Conservation (phyloP, 768 basidiomycete genomes). For the Russula olivacea region DNA sequence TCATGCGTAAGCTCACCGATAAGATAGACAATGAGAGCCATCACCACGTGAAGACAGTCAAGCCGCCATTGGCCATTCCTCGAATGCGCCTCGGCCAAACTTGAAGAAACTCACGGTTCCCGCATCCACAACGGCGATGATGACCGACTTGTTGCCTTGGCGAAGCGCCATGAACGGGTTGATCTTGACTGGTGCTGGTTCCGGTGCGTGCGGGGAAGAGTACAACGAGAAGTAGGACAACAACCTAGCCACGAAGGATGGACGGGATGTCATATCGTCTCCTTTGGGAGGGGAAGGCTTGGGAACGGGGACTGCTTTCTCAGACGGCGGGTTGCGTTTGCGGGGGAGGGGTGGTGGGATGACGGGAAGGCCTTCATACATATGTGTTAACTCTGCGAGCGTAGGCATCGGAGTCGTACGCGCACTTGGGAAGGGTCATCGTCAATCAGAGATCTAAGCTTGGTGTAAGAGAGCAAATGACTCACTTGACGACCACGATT, state of each 20-base stretch:
- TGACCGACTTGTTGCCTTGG: conserved; percentile 72
- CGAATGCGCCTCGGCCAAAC: conserved; percentile 81
- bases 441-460: not conserved
- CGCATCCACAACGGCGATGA: conserved; percentile 84
- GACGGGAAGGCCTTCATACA: conserved; percentile 66
- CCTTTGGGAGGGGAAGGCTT: not conserved
- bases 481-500: conserved; percentile 81
- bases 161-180: conserved; percentile 81
- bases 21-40: not conserved
- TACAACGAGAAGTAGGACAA: not conserved
- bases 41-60: conserved; percentile 3
- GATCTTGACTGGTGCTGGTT: conserved; percentile 35
- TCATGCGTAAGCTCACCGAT: not conserved
- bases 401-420: conserved; percentile 78
- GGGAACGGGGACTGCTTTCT: not conserved
- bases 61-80: conserved; percentile 70
- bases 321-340: conserved; percentile 27
- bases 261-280: not conserved
- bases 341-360: conserved; percentile 58
- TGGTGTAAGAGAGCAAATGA: conserved; percentile 13
- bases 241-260: conserved; percentile 3
- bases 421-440: conserved; percentile 45
- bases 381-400: conserved; percentile 63
- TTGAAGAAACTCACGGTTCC: conserved; percentile 86
- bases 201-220: not conserved